phyloP scores from a whole-genome alignment of 306 rosid genomes.

The Trifolium fragiferum region DNA sequence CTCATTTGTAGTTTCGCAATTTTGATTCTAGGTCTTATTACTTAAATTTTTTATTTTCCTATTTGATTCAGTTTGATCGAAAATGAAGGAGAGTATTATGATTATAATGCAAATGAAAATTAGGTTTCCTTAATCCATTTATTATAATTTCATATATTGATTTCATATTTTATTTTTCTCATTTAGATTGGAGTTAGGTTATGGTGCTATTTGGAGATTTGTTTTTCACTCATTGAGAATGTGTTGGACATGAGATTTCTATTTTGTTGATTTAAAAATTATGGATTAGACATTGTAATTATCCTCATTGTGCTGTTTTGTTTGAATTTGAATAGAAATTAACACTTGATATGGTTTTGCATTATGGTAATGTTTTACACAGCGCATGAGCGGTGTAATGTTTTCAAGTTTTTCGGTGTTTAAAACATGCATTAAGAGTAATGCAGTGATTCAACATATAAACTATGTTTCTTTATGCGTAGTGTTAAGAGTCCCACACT shows the following conservation, averaged over 20 bases:
- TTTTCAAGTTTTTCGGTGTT: neutral
- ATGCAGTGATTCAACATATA: slow-evolving; percentile 17
- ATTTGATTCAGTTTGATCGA: slow-evolving; percentile 10
- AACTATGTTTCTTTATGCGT: neutral
- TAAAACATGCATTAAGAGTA: neutral
- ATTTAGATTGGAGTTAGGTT: slow-evolving; percentile 11
- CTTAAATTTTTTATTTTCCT: slow-evolving; percentile 1
- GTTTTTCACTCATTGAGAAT: neutral
- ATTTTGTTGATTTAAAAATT: slow-evolving; percentile 25
- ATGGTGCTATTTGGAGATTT: neutral
- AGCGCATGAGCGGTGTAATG: neutral
- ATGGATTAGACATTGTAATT: slow-evolving; percentile 20
- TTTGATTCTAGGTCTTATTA: slow-evolving; percentile 5
- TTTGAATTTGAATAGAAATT: slow-evolving; percentile 9
- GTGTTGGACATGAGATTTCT: neutral
- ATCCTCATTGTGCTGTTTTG: slow-evolving; percentile 15
- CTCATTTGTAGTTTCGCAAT: neutral
- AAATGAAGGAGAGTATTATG: neutral
- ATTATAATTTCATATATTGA: slow-evolving; percentile 13
- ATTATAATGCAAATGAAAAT: neutral
- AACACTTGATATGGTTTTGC: neutral
- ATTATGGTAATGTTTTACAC: slow-evolving; percentile 4
- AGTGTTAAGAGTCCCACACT: too few relatives aligned
- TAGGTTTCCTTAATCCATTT: slow-evolving; percentile 25
- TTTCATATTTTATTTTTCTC: neutral